phyloP scores from a whole-genome alignment of 129 eudicot species.

The Pittosporum tobira region DNA sequence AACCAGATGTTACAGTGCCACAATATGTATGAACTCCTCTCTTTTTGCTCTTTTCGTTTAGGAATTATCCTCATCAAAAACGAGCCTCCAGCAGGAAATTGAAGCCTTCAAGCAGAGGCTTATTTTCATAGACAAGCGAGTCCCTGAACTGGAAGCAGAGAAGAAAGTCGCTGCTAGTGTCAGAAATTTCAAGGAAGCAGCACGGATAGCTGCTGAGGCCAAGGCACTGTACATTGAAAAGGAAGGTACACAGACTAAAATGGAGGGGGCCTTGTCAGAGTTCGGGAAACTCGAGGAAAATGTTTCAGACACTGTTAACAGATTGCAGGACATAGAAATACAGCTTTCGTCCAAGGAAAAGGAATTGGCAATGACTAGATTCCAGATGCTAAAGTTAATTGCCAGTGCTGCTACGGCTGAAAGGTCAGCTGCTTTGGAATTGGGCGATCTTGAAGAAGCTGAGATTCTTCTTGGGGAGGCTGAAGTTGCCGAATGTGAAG shows the following conservation, averaged over 20 bases:
- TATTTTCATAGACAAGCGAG: constrained; percentile 60
- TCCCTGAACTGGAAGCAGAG: constrained; percentile 80
- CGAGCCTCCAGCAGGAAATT: constrained; percentile 52
- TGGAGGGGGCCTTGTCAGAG: constrained; percentile 29
- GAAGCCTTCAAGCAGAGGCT: constrained; percentile 56
- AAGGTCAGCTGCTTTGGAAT: constrained; percentile 47
- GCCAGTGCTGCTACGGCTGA: constrained; percentile 47
- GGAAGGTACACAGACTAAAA: constrained; percentile 35
- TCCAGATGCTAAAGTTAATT: constrained; percentile 47
- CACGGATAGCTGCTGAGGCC: constrained; percentile 61
- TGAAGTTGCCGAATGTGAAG: constrained; percentile 54
- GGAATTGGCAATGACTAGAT: constrained; percentile 47
- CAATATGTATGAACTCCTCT: not conserved
- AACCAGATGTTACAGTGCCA: not conserved
- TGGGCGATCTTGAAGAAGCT: constrained; percentile 69
- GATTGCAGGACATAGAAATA: constrained; percentile 44
- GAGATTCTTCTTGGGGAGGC: constrained; percentile 54
- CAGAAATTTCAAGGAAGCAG: constrained; percentile 84
- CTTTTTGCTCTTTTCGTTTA: constrained; percentile 14
- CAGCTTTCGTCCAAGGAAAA: constrained; percentile 45
- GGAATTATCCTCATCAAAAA: constrained; percentile 60
- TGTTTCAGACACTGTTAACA: constrained; percentile 28
- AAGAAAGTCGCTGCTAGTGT: constrained; percentile 71
- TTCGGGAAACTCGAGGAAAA: constrained; percentile 48
- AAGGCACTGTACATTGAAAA: constrained; percentile 49